Evolutionary conservation across 768 basidiomycete genomes (phyloP), one percentile per base, ranked within the genome.

Genomic region (Pleurotus eryngii): DNA sequence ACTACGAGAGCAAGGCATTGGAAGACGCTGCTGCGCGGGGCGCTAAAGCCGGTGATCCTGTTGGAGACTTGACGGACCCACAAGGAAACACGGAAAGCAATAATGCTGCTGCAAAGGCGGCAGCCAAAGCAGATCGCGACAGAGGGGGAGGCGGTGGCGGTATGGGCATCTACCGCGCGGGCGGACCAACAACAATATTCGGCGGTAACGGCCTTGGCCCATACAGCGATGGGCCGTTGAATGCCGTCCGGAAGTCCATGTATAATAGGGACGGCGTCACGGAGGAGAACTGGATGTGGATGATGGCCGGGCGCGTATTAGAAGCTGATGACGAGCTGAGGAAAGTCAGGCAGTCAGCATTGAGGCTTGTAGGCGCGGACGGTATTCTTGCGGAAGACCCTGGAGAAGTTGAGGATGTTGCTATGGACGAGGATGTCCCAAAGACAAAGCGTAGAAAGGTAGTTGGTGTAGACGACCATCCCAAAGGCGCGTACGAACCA

Each of bases 181-280:
- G 95, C 0, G 95, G 95, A 0, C 90, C 94, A 0, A 96, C 95
- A 1, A 98, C 96, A 0, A 82, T 95, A 45, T 98, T 97, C 63
- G 95, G 91, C 15, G 82, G 82, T 0, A 79, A 79, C 14, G 95
- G 95, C 0, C 82, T 86, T 77, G 92, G 93, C 2, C 93, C 95
- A 0, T 96, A 86, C 70, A 91, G 90, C 57, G 91, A 93, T 63
- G 92, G 92, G 1, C 92, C 92, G 0, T 74, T 92, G 58, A 90
- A 89, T 60, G 87, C 88, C 0, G 90, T 94, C 58, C 81, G 90
- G 64, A 92, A 95, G 72, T 86, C 87, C 22, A 69, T 89, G 65
- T 69, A 95, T 56, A 80, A 83, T 45, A 77, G 89, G n/a, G 88
- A 91, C 58, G 91, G 92, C 0, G 81, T 96, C 8, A 86, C 81